Evolutionary conservation across 306 rosid genomes (phyloP), one percentile per base, ranked within the genome.

Genomic region (Medicago truncatula): DNA sequence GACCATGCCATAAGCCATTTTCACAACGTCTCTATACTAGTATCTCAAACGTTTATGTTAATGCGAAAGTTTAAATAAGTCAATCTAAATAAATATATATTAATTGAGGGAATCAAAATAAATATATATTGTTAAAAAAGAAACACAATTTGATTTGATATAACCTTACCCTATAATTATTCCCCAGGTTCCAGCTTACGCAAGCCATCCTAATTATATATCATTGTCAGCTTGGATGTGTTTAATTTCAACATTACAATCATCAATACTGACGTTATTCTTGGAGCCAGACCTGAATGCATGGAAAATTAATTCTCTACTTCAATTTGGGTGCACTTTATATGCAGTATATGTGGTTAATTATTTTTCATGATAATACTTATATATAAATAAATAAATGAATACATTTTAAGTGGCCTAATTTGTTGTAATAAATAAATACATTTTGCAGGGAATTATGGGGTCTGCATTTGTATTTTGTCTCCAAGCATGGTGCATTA

Each of bases 151-250:
- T n/a, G n/a, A n/a, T n/a, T n/a, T n/a, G n/a, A n/a, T n/a, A n/a
- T n/a, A n/a, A n/a, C n/a, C n/a, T n/a, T n/a, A n/a, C n/a, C n/a
- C n/a, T n/a, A n/a, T n/a, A n/a, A n/a, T n/a, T n/a, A n/a, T n/a
- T n/a, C n/a, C n/a, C n/a, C 71, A 88, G 96, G 92, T 86, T 73
- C 96, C 89, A 4, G 78, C 64, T 0, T 68, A 78, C 15, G 74
- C 66, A 73, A 86, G 82, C 70, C 86, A 83, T 77, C 88, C 92
- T 0, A 78, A 88, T 71, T 86, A 77, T 46, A 56, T 86, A 56
- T 81, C 89, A 2, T 53, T 85, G 3, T 85, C 92, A 28, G 85
- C 89, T 0, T 88, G 96, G 96, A 83, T 83, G 87, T 90, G 96
- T 78, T 85, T 86, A 9, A 31, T 86, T 47, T 46, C 79, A 20